These are phyloP conservation scores for Amanita jacksonii DNA, from an alignment of 768 basidiomycete species.

Conservation along the genomic window DNA sequence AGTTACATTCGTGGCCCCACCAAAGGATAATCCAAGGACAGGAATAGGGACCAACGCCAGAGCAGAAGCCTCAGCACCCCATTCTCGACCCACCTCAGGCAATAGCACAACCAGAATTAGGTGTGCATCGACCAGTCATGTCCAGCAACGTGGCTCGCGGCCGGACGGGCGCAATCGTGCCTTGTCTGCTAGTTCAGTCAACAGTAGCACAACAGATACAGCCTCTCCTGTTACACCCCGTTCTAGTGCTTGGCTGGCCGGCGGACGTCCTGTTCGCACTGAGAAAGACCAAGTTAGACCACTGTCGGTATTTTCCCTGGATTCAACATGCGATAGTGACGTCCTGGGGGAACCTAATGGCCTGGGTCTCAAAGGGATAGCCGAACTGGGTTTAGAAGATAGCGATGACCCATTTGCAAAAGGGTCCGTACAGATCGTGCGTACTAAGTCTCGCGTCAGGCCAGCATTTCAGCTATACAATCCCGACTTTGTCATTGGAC, in stretches of 20 bases:
- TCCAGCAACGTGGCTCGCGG: neutral
- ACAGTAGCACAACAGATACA: conserved; percentile 3
- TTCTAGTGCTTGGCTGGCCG: neutral
- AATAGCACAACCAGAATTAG: neutral
- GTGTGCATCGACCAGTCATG: neutral
- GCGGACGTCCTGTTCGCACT: neutral
- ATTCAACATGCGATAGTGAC: neutral
- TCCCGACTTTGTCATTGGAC: conserved; percentile 4
- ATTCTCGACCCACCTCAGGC: too few species aligned
- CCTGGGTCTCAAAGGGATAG: neutral
- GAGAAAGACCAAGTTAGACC: neutral
- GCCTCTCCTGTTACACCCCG: conserved; percentile 8
- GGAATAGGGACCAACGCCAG: neutral
- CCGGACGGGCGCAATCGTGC: conserved; percentile 1
- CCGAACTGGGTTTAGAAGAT: neutral
- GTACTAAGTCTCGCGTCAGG: conserved; percentile 4
- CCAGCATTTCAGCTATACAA: conserved; percentile 5
- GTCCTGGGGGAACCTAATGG: neutral
- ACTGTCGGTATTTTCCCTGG: neutral
- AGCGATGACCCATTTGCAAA: conserved; percentile 8
- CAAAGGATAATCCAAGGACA: neutral
- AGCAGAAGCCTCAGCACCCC: too few species aligned
- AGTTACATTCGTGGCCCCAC: neutral
- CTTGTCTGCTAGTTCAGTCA: conserved; percentile 2
- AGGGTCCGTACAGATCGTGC: conserved; percentile 9